Base-by-base conservation (phyloP, 108 stramenopile genomes). In the Fragilariopsis cylindrus region DNA sequence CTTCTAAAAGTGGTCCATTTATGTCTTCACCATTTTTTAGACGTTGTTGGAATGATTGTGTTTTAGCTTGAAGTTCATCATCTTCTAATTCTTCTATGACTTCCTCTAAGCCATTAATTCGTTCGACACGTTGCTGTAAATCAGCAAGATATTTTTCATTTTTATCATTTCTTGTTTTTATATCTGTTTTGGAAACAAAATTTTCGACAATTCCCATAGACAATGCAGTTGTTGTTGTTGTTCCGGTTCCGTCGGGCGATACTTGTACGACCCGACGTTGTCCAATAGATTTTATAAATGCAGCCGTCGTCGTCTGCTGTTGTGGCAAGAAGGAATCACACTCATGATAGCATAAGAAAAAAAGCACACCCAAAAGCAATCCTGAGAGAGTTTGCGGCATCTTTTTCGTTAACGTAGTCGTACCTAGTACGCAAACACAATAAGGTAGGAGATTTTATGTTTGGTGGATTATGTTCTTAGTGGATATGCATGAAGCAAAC, bases 61-160 rank as follows among this genome's bases (percentile, higher is more conserved):
- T 96, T 74, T 95, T 96, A 53, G 83, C 92, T 18, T 90, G 75
- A 52, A 98, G 81, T 48, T 96, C 90, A 30, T 96, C 97, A 66
- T 98, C 96, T 18, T 76, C 83, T 13, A 96, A 65, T 19, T 89
- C 92, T 81, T 97, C 97, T 2, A 97, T 77, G 48, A 77, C 57
- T 54, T 90, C 78, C 70, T 97, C 97, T 42, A 96, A 70, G 18
- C 62, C 85, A 67, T 98, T 96, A 83, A 97, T 96, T 43, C 70
- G 74, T 13, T 86, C 85, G 18, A 98, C 92, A 9, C 95, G 90
- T 47, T 77, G 60, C 49, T 88, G 87, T 18, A 95, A 64, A 56
- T 69, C 19, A 42, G 75, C 80, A 42, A 95, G 77, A 70, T 96
- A 93, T 58, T 81, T 67, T 5, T 87, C 83, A 75, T 91, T 93